Evolutionary conservation across 208 protist species (phyloP).

Genomic region (Acanthamoeba royreba): DNA sequence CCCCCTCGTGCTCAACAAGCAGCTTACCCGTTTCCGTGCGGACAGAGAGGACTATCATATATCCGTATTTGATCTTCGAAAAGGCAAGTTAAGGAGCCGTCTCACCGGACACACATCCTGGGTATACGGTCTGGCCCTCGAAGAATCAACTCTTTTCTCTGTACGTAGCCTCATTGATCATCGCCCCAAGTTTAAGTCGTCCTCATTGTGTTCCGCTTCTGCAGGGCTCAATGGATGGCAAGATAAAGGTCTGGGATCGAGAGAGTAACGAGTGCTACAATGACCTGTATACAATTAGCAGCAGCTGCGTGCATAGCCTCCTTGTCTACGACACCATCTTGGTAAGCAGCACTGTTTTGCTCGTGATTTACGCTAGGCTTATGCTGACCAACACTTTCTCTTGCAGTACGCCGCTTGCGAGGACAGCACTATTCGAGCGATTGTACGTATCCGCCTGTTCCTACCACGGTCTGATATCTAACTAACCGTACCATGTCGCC

Average conservation of each 20-base stretch:
- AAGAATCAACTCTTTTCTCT: background rate
- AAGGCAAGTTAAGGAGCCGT: background rate
- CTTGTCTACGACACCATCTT: background rate
- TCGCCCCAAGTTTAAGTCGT: too few species aligned
- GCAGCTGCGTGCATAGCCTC: background rate
- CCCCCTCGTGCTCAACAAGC: too few species aligned
- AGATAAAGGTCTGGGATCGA: background rate
- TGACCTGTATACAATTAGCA: background rate
- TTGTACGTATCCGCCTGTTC: background rate
- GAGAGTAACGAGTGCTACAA: conserved; percentile 13
- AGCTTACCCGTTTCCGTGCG: too few species aligned
- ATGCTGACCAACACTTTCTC: too few species aligned
- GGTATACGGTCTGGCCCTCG: background rate
- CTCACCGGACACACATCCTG: background rate
- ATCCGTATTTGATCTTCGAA: background rate
- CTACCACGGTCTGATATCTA: too few species aligned
- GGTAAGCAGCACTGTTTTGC: too few species aligned
- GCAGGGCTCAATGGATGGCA: conserved; percentile 1
- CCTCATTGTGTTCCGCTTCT: too few species aligned
- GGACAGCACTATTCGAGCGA: background rate
- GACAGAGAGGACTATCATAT: conserved; percentile 10
- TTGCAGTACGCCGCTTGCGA: background rate
- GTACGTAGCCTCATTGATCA: too few species aligned
- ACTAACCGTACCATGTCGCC: too few species aligned
- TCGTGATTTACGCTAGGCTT: too few species aligned